Base-by-base conservation (phyloP, 2,329 filamentous ascomycete species). In the Pseudogymnoascus sp. region DNA sequence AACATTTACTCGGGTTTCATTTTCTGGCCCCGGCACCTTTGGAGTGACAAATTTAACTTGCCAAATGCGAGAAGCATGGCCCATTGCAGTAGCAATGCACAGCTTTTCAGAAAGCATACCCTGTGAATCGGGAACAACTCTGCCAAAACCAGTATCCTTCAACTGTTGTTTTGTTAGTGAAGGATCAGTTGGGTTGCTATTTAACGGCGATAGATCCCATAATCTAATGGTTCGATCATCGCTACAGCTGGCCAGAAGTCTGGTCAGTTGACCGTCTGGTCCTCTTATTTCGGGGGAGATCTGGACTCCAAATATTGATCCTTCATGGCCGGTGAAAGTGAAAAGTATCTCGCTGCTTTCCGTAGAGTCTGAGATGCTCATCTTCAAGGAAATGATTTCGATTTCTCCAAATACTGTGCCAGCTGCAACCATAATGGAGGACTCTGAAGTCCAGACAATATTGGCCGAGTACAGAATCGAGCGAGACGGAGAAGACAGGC, bases 331-430 rank as follows among this genome's bases (percentile, higher is more conserved):
- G 0, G 78, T 77, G 58, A 88, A 79, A 24, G 83, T 78, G 62
- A 76, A 80, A 3, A 84, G 73, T 17, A 83, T 73, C 66, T 81
- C 75, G 39, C 74, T 75, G 15, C 62, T 62, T 33, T 63, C 60
- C 13, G 64, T 57, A 13, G 40, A 26, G 5, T 47, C 61, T 3
- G 17, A 50, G 8, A 29, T 57, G 59, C 35, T 62, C 54, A 31
- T 62, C 29, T 2, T 66, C 94, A 94, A 97, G 13, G 96, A 83
- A 37, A 97, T 79, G 5, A 99, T 89, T 73, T 96, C 91, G 4
- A 97, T 88, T 73, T 97, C 92, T 2, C 94, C 94, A 74, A 97
- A 97, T 1, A 93, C 92, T 0, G 94, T 97, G 1, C 94, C 94
- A 2, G 89, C 89, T 5, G 91, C 90, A 59, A 97, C 83, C 17